A percentile compares a stretch with the other conserved stretches of the same genome.
phyloP scores from a whole-genome alignment of 352 stramenopile genomes.

The Phytopythium ostracodes region DNA sequence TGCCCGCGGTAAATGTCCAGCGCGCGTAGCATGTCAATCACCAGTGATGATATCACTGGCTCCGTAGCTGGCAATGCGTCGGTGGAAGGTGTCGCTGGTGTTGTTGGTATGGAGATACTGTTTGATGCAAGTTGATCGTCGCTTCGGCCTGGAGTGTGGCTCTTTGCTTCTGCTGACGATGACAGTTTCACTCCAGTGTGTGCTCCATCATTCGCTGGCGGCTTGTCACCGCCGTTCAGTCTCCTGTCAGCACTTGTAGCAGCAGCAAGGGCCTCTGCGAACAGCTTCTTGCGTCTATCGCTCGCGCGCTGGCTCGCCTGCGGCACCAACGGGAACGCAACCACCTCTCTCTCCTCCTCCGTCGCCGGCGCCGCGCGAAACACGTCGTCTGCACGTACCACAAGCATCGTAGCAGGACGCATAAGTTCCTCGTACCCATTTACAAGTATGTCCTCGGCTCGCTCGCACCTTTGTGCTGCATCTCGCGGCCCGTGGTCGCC shows the following conservation, averaged over 20 bases:
- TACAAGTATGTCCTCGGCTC: no score
- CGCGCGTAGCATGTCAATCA: slow-evolving; percentile 43
- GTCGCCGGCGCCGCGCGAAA: slow-evolving; percentile 21
- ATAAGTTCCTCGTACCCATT: slow-evolving; percentile 1
- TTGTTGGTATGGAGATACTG: not conserved
- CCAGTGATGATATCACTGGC: slow-evolving; percentile 8
- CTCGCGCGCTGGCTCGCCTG: slow-evolving; percentile 59
- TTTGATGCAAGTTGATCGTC: not conserved
- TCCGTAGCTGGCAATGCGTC: not conserved
- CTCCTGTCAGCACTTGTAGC: not conserved
- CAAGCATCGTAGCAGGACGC: not conserved
- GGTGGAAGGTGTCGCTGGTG: not conserved
- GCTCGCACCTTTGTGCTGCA: slow-evolving; percentile 24
- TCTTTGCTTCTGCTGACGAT: not conserved
- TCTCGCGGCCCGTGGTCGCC: slow-evolving; percentile 14
- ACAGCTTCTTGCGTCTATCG: slow-evolving; percentile 49
- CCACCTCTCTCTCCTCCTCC: slow-evolving; percentile 38
- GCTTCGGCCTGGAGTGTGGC: not conserved
- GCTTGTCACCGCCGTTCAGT: not conserved
- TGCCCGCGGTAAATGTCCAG: slow-evolving; percentile 69
- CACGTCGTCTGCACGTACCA: slow-evolving; percentile 31
- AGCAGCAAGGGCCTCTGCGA: slow-evolving; percentile 23
- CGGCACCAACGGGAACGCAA: slow-evolving; percentile 56
- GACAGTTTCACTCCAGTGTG: no score
- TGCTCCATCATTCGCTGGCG: not conserved